A percentile compares a stretch with the other conserved stretches of the same genome.
These are phyloP conservation scores for Kwoniella botswanensis DNA, from an alignment of 768 basidiomycete species.

Conservation along the genomic window DNA sequence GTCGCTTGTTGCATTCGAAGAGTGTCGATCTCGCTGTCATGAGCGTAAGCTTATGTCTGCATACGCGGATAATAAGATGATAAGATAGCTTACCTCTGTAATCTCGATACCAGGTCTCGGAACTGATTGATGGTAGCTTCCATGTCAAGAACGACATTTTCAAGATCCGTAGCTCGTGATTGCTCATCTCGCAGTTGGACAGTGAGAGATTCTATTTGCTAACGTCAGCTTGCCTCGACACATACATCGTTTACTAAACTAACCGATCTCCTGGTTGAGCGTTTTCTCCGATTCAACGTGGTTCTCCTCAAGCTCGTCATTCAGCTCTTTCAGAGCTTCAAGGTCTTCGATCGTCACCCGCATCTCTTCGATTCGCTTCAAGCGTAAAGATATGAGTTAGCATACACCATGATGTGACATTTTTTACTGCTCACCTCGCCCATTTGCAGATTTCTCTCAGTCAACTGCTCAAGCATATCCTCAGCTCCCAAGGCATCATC, in stretches of 20 bases:
- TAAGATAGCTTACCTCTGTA: conserved; percentile 75
- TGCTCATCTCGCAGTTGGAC: conserved; percentile 70
- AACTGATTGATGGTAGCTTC: conserved; percentile 89
- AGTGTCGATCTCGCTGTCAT: conserved; percentile 75
- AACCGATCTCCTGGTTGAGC: conserved; percentile 86
- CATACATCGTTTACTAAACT: conserved; percentile 34
- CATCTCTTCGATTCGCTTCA: conserved; percentile 96
- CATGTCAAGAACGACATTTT: conserved; percentile 80
- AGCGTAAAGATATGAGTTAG: neutral
- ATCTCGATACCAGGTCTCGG: conserved; percentile 81
- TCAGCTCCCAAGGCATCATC: conserved; percentile 95
- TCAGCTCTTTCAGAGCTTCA: conserved; percentile 92
- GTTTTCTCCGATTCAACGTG: conserved; percentile 91
- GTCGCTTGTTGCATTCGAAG: conserved; percentile 84
- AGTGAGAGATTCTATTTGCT: conserved; percentile 31
- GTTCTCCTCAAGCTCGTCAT: conserved; percentile 95
- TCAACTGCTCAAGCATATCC: conserved; percentile 93
- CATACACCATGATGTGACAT: neutral
- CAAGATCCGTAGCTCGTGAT: conserved; percentile 70
- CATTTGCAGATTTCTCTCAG: conserved; percentile 88
- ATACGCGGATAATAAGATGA: conserved; percentile 64
- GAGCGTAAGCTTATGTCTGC: neutral
- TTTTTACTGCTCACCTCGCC: conserved; percentile 71
- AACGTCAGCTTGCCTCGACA: neutral
- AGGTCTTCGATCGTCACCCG: conserved; percentile 93